These are phyloP conservation scores for Catharanthus roseus DNA, from an alignment of 257 asterid genomes.

Conservation along the genomic window DNA sequence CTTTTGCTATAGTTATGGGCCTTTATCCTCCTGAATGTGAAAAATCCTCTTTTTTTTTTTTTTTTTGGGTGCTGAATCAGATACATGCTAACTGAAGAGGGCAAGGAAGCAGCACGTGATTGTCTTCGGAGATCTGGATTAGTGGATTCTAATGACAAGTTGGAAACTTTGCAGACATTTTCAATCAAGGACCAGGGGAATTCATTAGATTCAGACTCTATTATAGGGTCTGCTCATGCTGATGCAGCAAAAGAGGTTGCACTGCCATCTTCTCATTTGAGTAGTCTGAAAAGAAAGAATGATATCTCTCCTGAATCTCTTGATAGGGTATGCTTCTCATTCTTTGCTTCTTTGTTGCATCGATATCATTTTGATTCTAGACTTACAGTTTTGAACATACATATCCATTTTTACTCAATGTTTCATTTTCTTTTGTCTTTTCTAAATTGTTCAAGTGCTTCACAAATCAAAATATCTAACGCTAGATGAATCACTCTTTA, in stretches of 20 bases:
- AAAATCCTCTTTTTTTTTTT: too few relatives aligned
- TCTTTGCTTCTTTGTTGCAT: slow-evolving; percentile 1
- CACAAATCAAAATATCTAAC: slow-evolving; percentile 1
- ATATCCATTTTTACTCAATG: not conserved
- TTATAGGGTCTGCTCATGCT: slow-evolving; percentile 25
- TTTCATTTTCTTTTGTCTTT: not conserved
- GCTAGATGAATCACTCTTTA: not conserved
- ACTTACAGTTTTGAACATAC: not conserved
- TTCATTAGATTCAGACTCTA: slow-evolving; percentile 26
- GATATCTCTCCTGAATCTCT: slow-evolving; percentile 58
- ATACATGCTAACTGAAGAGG: slow-evolving; percentile 94
- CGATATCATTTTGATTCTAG: not conserved
- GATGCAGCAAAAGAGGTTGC: slow-evolving; percentile 33
- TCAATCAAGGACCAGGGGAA: slow-evolving; percentile 34
- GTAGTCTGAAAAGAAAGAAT: slow-evolving; percentile 34
- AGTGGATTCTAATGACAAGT: slow-evolving; percentile 29
- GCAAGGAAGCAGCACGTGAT: slow-evolving; percentile 75
- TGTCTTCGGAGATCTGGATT: slow-evolving; percentile 78
- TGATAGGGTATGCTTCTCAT: slow-evolving; percentile 42
- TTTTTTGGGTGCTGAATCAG: too few relatives aligned
- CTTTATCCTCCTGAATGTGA: slow-evolving; percentile 1
- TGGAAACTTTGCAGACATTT: slow-evolving; percentile 22
- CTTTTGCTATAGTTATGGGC: not conserved
- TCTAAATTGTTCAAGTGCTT: not conserved
- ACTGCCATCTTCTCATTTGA: slow-evolving; percentile 25